Percentiles rank a stretch among this genome's conserved stretches.
phyloP scores from a whole-genome alignment of 495 filamentous ascomycete species.

The Xylaria curta region DNA sequence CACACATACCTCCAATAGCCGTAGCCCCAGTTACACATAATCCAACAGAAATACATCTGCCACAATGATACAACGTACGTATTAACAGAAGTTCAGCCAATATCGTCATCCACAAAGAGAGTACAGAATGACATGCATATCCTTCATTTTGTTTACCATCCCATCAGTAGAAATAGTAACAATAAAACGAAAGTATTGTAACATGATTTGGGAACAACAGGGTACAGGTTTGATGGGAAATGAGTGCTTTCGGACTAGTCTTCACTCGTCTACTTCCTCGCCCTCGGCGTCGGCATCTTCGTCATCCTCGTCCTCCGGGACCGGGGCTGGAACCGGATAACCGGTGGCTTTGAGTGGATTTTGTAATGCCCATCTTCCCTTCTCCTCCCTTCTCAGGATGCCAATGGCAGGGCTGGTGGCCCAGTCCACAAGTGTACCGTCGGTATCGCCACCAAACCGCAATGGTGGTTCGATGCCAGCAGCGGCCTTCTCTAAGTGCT shows the following conservation, averaged over 20 bases:
- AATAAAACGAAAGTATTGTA: constrained; percentile 20
- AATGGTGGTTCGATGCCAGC: constrained; percentile 41
- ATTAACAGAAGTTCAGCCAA: not conserved
- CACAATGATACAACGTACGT: constrained; percentile 14
- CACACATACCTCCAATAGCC: not conserved
- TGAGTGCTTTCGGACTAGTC: not conserved
- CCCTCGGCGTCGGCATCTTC: constrained; percentile 42
- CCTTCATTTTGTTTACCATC: constrained; percentile 17
- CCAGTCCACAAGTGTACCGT: constrained; percentile 53
- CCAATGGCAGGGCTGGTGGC: constrained; percentile 46
- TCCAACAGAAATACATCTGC: not conserved
- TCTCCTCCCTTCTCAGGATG: constrained; percentile 44
- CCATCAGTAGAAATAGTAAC: constrained; percentile 10
- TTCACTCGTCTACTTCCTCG: constrained; percentile 38
- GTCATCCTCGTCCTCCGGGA: constrained; percentile 25
- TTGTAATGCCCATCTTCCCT: constrained; percentile 40
- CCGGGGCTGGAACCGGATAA: not conserved
- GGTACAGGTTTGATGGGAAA: not conserved
- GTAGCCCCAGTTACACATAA: not conserved
- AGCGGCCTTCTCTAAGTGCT: constrained; percentile 70
- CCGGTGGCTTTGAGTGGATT: constrained; percentile 41
- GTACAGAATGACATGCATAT: not conserved
- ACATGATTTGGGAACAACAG: not conserved
- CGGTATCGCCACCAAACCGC: constrained; percentile 46
- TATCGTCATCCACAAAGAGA: not conserved